These are phyloP conservation scores for Leptosphaerulina australis DNA, from an alignment of 2,329 filamentous ascomycete genomes.

Conservation along the genomic window DNA sequence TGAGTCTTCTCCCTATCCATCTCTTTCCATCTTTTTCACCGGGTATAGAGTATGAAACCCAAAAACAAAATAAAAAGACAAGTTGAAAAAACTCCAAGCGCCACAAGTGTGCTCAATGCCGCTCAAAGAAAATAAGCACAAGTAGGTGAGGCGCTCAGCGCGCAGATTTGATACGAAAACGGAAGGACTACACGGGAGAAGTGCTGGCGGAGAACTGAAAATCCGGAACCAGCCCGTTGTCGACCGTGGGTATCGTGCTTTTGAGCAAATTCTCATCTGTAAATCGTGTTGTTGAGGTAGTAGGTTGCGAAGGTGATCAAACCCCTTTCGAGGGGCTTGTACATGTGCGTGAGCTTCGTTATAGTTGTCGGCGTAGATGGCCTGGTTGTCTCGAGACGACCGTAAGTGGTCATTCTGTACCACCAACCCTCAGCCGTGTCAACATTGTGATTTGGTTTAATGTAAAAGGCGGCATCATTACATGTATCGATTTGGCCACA, in stretches of 20 bases:
- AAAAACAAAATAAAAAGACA: not conserved
- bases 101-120: conserved; percentile 11
- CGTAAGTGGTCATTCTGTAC: not conserved
- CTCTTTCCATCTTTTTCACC: conserved; percentile 1
- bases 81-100: conserved; percentile 1
- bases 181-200: conserved; percentile 9
- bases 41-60: conserved; percentile 8
- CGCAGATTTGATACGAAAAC: conserved; percentile 2
- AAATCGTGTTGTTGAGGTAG: no score
- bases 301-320: not conserved
- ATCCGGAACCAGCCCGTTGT: conserved; percentile 25
- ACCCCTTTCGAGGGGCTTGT: not conserved
- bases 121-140: conserved; percentile 7
- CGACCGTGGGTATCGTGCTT: conserved; percentile 26
- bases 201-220: conserved; percentile 6
- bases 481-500: not conserved
- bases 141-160: not conserved
- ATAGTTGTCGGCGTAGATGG: not conserved
- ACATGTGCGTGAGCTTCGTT: not conserved
- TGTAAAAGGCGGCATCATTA: not conserved
- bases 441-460: not conserved
- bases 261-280: conserved; percentile 14
- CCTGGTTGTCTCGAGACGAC: no score
- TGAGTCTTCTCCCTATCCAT: not conserved
- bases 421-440: not conserved